Conservation (phyloP, 1,284 basidiomycete species). For the Sanghuangporus baumii region DNA sequence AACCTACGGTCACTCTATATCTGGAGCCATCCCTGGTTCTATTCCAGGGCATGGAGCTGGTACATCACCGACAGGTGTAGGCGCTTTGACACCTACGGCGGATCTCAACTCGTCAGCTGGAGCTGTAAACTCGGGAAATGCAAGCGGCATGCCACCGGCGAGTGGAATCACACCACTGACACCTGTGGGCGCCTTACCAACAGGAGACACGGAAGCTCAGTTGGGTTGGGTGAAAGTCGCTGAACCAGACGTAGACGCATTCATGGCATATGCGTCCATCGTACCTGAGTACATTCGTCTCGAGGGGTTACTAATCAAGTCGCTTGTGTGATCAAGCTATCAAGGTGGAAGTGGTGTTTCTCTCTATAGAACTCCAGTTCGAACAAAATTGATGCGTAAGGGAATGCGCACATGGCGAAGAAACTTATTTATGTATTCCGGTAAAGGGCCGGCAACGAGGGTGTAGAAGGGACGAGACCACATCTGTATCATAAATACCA, state of each 20-base stretch:
- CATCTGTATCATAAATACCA: not conserved
- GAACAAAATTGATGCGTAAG: not conserved
- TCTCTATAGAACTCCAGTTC: not conserved
- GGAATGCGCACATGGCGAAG: not conserved
- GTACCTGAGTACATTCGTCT: conserved; percentile 77
- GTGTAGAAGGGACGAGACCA: not conserved
- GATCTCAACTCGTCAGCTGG: not conserved
- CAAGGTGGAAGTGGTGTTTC: not conserved
- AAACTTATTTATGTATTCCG: not conserved
- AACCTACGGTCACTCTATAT: not conserved
- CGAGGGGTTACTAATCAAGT: conserved; percentile 69
- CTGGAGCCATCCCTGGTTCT: not conserved
- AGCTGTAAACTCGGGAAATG: not conserved
- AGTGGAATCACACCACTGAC: conserved; percentile 48
- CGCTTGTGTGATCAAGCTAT: conserved; percentile 36
- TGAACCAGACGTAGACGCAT: conserved; percentile 75
- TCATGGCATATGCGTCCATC: conserved; percentile 76
- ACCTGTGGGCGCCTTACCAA: conserved; percentile 63
- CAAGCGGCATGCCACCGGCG: conserved; percentile 22
- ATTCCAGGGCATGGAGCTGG: not conserved
- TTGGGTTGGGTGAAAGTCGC: conserved; percentile 74
- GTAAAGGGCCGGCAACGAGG: not conserved
- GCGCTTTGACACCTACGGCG: conserved; percentile 26
- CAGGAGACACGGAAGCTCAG: conserved; percentile 64
- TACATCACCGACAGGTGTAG: conserved; percentile 2